A percentile compares a stretch with the other conserved stretches of the same genome.
Evolutionary conservation across 805 yeast species (phyloP).

Genomic region (Yarrowia deformans): DNA sequence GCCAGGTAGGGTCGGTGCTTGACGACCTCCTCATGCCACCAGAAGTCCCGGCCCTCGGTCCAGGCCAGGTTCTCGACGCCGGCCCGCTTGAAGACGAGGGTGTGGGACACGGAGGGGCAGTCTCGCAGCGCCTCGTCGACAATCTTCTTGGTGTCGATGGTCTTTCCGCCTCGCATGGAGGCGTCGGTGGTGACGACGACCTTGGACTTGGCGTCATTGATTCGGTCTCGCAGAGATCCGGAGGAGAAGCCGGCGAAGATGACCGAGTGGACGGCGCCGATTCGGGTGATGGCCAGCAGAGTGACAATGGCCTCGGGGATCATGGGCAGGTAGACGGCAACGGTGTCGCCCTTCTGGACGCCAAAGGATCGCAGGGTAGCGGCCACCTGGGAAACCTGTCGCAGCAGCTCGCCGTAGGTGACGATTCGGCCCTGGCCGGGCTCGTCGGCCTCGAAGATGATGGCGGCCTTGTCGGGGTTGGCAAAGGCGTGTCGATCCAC

Average conservation of each 20-base stretch:
- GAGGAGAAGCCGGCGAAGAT: slow-evolving; percentile 97
- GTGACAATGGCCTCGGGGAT: slow-evolving; percentile 95
- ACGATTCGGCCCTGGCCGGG: slow-evolving; percentile 72
- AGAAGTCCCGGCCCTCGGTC: slow-evolving; percentile 81
- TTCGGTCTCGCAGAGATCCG: slow-evolving; percentile 89
- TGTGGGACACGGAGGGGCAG: slow-evolving; percentile 75
- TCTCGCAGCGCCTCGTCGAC: slow-evolving; percentile 90
- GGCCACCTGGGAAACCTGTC: slow-evolving; percentile 85
- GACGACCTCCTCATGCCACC: slow-evolving; percentile 92
- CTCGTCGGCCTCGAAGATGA: slow-evolving; percentile 93
- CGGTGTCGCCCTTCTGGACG: slow-evolving; percentile 92
- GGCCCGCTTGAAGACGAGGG: slow-evolving; percentile 87
- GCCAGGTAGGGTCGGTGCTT: slow-evolving; percentile 87
- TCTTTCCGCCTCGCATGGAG: slow-evolving; percentile 94
- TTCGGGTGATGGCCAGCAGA: slow-evolving; percentile 89
- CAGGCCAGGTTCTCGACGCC: slow-evolving; percentile 72
- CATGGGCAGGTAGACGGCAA: slow-evolving; percentile 97
- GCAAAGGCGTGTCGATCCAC: slow-evolving; percentile 94
- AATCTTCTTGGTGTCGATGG: slow-evolving; percentile 88
- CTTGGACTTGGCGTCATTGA: slow-evolving; percentile 83
- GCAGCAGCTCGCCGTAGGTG: slow-evolving; percentile 85
- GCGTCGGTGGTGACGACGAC: slow-evolving; percentile 94
- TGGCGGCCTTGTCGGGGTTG: slow-evolving; percentile 74
- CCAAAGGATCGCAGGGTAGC: slow-evolving; percentile 85
- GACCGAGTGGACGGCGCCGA: slow-evolving; percentile 96